Base-by-base conservation (phyloP, 768 basidiomycete genomes). In the Suillus spraguei region DNA sequence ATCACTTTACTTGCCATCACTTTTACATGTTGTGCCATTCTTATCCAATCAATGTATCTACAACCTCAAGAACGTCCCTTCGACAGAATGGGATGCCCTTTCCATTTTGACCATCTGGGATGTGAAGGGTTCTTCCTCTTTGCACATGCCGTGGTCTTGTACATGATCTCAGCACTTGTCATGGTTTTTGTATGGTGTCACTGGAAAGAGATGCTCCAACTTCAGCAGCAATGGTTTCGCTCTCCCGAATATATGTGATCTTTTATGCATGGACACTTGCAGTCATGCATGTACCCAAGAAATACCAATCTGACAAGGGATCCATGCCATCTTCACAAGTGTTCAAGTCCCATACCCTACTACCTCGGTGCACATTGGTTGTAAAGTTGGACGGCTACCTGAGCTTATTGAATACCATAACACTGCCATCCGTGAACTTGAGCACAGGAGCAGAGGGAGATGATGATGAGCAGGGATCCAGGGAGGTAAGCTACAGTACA, bases 231-330 rank as follows among this genome's bases (percentile, higher is more conserved):
- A 39, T 99, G 94, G 92, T 99, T 95, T 81, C 87, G 91, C 65
- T 93, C 91, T 4, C 89, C 92, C 9, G 92, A 93, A 71, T 96
- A 97, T 76, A 82, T 89, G 59, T 83, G 90, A 65, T 91, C 91
- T 97, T 99, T 82, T 95, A 97, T 71, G 94, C 96, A 1, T 87
- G 97, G 42, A 98, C 97, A 0, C 84, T 99, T 60, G 87, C 94
- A 73, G 83, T 96, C 65, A 86, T 83, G 22, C 84, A 85, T 65
- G 92, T 99, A 9, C 87, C 89, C 24, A 92, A 87, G 79, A 89
- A 89, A 71, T 80, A 82, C 65, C 91, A 96, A 72, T 88, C 85
- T 10, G 97, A 99, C 74, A 86, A 91, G 67, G 97, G 95, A 81
- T 99, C 63, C 83, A 81, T 22, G 80, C 82, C 4, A 85, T 96